These are phyloP conservation scores for Pseudofabraea citricarpa DNA, from an alignment of 2,329 filamentous ascomycete genomes.

Conservation along the genomic window DNA sequence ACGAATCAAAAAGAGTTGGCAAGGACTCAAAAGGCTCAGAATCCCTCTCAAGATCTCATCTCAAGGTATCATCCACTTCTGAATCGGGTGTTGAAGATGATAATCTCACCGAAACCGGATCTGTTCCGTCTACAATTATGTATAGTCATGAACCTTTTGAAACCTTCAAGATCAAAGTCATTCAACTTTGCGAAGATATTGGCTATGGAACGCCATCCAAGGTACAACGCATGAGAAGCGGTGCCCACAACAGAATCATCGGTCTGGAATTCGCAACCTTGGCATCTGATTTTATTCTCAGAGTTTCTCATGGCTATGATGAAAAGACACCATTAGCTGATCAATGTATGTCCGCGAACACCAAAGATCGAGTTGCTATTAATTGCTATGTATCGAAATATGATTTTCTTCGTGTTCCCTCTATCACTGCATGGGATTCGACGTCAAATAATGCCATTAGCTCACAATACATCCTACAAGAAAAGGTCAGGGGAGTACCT, in stretches of 20 bases:
- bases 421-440: constrained; percentile 10
- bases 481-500: constrained; percentile 7
- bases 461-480: constrained; percentile 11
- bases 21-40: too few relatives aligned
- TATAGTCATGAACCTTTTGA: constrained; percentile 11
- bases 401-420: constrained; percentile 3
- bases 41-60: too few relatives aligned
- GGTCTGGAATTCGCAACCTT: constrained; percentile 7
- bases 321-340: too few relatives aligned
- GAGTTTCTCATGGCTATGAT: too few relatives aligned
- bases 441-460: constrained; percentile 12
- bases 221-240: constrained; percentile 13
- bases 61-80: too few relatives aligned
- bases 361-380: constrained; percentile 13
- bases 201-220: constrained; percentile 8
- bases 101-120: neutral
- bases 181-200: constrained; percentile 13
- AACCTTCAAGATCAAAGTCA: constrained; percentile 10
- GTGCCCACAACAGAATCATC: constrained; percentile 14
- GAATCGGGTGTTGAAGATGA: too few relatives aligned
- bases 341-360: neutral
- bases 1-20: too few relatives aligned
- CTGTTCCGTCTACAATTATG: neutral
- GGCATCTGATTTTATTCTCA: too few relatives aligned
- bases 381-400: constrained; percentile 5